Evolutionary conservation across 2,329 filamentous ascomycete genomes (phyloP).

Genomic region (Ploettnerulaceae sp.): DNA sequence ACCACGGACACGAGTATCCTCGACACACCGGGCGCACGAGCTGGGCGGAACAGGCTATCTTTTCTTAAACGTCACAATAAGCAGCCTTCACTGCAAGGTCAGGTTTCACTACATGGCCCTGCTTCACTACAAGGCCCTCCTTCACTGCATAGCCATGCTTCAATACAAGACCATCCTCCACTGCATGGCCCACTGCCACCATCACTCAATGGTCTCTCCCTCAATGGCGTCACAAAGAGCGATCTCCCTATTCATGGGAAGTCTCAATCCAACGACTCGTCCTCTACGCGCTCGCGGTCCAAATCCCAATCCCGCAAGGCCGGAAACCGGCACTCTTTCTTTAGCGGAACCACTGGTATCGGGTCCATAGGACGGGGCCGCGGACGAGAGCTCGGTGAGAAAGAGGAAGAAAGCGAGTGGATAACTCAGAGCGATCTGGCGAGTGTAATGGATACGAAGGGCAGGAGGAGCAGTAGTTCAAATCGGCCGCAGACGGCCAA

Average conservation of each 20-base stretch:
- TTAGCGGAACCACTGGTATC: constrained; percentile 5
- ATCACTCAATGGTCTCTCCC: constrained; percentile 2
- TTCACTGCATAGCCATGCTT: background rate
- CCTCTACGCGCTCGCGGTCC: background rate
- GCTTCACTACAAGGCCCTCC: background rate
- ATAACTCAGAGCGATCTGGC: constrained; percentile 37
- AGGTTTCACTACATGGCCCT: no score
- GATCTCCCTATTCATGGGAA: background rate
- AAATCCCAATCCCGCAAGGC: background rate
- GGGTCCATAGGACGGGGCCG: constrained; percentile 8
- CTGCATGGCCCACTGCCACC: constrained; percentile 4
- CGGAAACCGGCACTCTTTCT: constrained; percentile 24
- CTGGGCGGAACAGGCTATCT: constrained; percentile 17
- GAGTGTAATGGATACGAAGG: background rate
- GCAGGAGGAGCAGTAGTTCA: constrained; percentile 22
- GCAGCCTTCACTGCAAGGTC: no score
- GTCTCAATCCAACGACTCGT: background rate
- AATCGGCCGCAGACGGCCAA: constrained; percentile 19
- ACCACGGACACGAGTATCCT: constrained; percentile 27
- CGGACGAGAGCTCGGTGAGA: background rate
- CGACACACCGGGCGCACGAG: constrained; percentile 18
- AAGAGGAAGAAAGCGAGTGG: constrained; percentile 20
- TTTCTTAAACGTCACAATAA: constrained; percentile 18
- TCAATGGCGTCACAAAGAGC: background rate
- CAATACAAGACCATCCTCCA: background rate